Evolutionary conservation across 139 green algal species (phyloP).

Genomic region (Diplosphaera chodatii): DNA sequence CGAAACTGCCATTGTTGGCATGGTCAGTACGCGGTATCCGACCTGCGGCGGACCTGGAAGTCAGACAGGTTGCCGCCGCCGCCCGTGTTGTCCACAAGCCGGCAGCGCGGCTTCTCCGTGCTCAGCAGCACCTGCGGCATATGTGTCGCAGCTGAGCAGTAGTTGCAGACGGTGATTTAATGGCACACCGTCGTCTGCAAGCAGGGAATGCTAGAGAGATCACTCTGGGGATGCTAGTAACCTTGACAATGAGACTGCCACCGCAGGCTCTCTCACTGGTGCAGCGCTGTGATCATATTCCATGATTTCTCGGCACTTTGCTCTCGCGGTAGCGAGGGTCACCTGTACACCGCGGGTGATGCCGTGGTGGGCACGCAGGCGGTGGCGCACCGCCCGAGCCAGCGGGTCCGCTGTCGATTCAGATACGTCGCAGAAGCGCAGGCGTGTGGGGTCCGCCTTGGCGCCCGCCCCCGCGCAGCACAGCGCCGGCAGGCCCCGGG

Average conservation of each 20-base stretch:
- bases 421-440: slow-evolving; percentile 81
- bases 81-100: slow-evolving; percentile 55
- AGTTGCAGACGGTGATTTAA: no score
- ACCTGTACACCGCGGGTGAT: slow-evolving; percentile 44
- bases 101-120: slow-evolving; percentile 73
- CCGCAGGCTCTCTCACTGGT: no score
- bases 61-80: slow-evolving; percentile 46
- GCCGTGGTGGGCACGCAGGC: slow-evolving; percentile 54
- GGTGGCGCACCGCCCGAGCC: slow-evolving; percentile 65
- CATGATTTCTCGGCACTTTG: no score
- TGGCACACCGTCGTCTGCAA: no score
- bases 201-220: no score
- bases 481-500: slow-evolving; percentile 69
- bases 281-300: no score
- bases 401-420: slow-evolving; percentile 80
- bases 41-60: slow-evolving; percentile 60
- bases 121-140: slow-evolving; percentile 67
- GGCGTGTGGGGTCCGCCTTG: slow-evolving; percentile 56
- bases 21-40: no score
- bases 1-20: no score
- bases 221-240: no score
- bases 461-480: slow-evolving; percentile 71
- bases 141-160: no score
- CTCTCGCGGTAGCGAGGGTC: not conserved
- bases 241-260: no score